Evolutionary conservation across 2,329 filamentous ascomycete genomes (phyloP).

Genomic region (Pezicula rhizophila): DNA sequence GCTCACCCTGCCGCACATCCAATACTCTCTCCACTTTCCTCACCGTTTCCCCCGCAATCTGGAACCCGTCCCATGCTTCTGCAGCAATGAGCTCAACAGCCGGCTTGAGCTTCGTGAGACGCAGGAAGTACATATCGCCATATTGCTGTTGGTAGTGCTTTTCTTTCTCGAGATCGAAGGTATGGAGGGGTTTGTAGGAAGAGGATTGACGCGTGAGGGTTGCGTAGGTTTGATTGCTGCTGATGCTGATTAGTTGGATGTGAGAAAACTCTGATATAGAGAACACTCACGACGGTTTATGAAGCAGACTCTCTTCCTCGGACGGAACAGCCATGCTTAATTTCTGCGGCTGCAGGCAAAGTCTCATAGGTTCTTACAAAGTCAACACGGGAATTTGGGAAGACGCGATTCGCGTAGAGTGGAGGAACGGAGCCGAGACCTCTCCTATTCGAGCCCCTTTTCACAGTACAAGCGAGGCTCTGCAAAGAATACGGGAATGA

Average conservation of each 20-base stretch:
- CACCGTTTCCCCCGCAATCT: constrained; percentile 71
- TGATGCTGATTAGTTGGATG: constrained; percentile 1
- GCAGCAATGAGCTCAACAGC: constrained; percentile 68
- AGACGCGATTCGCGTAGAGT: background rate
- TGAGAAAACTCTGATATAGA: constrained; percentile 1
- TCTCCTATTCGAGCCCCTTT: too few species aligned
- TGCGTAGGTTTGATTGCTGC: constrained; percentile 15
- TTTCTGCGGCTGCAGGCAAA: background rate
- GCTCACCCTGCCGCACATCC: constrained; percentile 88
- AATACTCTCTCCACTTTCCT: constrained; percentile 79
- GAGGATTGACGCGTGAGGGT: constrained; percentile 48
- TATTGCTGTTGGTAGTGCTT: constrained; percentile 90
- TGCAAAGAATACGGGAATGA: background rate
- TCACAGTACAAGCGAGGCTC: too few species aligned
- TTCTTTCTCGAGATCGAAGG: constrained; percentile 65
- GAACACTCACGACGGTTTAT: constrained; percentile 41
- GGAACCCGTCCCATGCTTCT: constrained; percentile 71
- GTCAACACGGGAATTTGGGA: background rate
- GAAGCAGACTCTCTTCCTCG: constrained; percentile 34
- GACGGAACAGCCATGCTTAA: constrained; percentile 17
- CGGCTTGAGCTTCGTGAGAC: constrained; percentile 81
- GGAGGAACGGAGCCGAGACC: too few species aligned
- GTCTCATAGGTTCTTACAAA: background rate
- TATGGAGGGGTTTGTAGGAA: constrained; percentile 67
- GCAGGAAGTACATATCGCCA: constrained; percentile 95